Evolutionary conservation across 768 basidiomycete species (phyloP).

Genomic region (Tylopilus plumbeoviolaceoides): DNA sequence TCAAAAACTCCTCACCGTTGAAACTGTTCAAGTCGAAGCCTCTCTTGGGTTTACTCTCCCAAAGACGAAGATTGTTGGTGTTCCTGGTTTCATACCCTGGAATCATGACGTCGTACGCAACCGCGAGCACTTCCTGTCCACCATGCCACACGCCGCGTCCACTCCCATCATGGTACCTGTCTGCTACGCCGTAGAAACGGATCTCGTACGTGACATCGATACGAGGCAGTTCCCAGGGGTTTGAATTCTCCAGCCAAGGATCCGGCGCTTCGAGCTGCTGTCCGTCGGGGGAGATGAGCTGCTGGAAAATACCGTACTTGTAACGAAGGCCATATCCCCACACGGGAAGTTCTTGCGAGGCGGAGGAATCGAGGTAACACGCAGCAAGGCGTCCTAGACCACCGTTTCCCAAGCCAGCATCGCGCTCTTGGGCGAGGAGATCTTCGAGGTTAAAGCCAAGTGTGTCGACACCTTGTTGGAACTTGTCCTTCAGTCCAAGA

Average conservation of each 20-base stretch:
- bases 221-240: constrained; percentile 86
- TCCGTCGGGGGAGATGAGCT: constrained; percentile 81
- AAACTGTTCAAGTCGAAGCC: constrained; percentile 94
- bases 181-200: constrained; percentile 84
- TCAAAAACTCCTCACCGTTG: constrained; percentile 58
- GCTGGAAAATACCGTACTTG: constrained; percentile 95
- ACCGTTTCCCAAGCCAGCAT: constrained; percentile 93
- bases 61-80: constrained; percentile 85
- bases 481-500: constrained; percentile 77
- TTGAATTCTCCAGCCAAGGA: constrained; percentile 85
- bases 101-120: constrained; percentile 94
- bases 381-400: constrained; percentile 95
- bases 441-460: constrained; percentile 93
- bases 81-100: constrained; percentile 78
- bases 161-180: constrained; percentile 55
- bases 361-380: constrained; percentile 93
- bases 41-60: constrained; percentile 84
- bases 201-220: constrained; percentile 83
- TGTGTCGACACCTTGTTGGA: constrained; percentile 57
- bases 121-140: constrained; percentile 89
- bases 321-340: constrained; percentile 96
- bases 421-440: constrained; percentile 82
- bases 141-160: constrained; percentile 75
- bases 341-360: constrained; percentile 84
- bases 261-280: constrained; percentile 88